Percentiles rank a stretch among this genome's conserved stretches.
Conservation (phyloP, 805 yeast genomes). For the Starmerella riodocensis region DNA sequence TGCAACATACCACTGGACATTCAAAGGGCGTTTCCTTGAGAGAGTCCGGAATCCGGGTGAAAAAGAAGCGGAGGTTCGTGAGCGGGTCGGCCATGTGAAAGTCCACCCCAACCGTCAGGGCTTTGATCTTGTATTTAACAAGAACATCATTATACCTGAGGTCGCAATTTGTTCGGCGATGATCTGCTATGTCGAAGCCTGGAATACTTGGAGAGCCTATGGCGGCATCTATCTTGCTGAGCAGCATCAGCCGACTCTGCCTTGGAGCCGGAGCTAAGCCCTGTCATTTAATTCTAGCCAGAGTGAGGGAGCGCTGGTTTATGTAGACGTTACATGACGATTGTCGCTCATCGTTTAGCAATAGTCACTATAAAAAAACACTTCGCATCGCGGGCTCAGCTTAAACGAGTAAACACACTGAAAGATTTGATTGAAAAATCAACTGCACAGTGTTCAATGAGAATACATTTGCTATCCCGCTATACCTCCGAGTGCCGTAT, state of each 20-base stretch:
- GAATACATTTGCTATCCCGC: too few relatives aligned
- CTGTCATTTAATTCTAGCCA: too few relatives aligned
- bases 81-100: constrained; percentile 46
- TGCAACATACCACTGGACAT: constrained; percentile 51
- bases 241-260: constrained; percentile 16
- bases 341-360: too few relatives aligned
- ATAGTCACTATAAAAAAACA: too few relatives aligned
- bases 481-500: too few relatives aligned
- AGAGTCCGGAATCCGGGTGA: constrained; percentile 47
- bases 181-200: constrained; percentile 50
- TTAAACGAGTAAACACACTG: too few relatives aligned
- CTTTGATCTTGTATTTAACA: constrained; percentile 43
- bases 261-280: constrained; percentile 22
- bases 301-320: too few relatives aligned
- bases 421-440: too few relatives aligned
- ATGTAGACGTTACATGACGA: too few relatives aligned
- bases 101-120: constrained; percentile 46
- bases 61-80: constrained; percentile 50
- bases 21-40: constrained; percentile 45
- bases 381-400: too few relatives aligned
- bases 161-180: constrained; percentile 48
- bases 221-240: constrained; percentile 53
- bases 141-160: constrained; percentile 42
- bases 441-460: too few relatives aligned
- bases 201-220: constrained; percentile 48